Conservation (phyloP, 768 basidiomycete genomes). For the Pisolithus orientalis region DNA sequence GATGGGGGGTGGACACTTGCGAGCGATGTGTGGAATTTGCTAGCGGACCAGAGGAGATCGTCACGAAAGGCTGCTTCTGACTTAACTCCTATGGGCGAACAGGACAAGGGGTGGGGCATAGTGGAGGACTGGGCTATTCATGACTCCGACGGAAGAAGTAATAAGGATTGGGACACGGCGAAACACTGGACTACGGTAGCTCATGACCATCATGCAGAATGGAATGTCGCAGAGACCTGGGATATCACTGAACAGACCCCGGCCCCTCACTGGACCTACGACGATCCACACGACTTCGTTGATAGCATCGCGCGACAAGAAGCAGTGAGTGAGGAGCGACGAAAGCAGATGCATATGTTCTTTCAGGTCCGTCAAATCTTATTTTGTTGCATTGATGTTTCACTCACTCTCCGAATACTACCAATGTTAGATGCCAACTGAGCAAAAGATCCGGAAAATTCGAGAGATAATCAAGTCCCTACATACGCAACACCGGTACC, state of each 20-base stretch:
- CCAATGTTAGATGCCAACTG: slow-evolving; percentile 44
- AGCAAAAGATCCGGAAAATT: slow-evolving; percentile 48
- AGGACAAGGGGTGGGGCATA: slow-evolving; percentile 13
- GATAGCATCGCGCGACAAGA: slow-evolving; percentile 40
- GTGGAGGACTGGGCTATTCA: slow-evolving; percentile 12
- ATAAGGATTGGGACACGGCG: neutral
- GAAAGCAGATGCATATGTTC: slow-evolving; percentile 43
- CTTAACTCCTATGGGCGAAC: slow-evolving; percentile 10
- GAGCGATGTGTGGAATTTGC: slow-evolving; percentile 22
- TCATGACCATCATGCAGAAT: too few relatives aligned
- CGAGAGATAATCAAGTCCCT: slow-evolving; percentile 41
- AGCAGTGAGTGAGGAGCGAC: slow-evolving; percentile 33
- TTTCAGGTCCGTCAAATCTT: slow-evolving; percentile 34
- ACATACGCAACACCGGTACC: slow-evolving; percentile 11
- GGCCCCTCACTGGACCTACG: neutral
- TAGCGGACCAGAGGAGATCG: slow-evolving; percentile 19
- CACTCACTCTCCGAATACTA: neutral
- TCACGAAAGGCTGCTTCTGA: slow-evolving; percentile 10
- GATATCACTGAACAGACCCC: neutral
- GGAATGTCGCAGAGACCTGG: neutral
- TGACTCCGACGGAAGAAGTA: neutral
- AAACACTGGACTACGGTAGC: neutral
- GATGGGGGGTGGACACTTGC: slow-evolving; percentile 26
- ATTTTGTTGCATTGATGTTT: neutral
- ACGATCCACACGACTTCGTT: slow-evolving; percentile 33